phyloP scores from a whole-genome alignment of 371 early-diverging fungal species.

The Rhizopus microsporus region DNA sequence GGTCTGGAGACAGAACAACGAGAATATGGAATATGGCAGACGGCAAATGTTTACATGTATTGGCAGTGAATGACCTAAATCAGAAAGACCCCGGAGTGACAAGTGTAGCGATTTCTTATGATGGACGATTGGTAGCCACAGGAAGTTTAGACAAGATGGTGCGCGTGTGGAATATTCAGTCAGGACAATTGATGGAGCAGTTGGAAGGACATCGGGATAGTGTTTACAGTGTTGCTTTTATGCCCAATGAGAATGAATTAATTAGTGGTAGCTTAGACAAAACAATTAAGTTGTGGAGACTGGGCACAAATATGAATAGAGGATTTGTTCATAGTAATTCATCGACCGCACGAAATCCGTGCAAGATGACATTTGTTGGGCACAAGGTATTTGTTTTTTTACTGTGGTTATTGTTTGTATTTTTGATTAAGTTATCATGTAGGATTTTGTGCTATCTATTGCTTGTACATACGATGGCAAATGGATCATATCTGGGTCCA shows the following conservation, averaged over 20 bases:
- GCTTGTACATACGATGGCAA: slow-evolving; percentile 90
- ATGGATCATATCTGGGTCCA: slow-evolving; percentile 94
- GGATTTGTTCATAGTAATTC: slow-evolving; percentile 31
- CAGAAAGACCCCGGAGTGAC: slow-evolving; percentile 94
- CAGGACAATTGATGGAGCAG: slow-evolving; percentile 84
- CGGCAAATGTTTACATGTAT: slow-evolving; percentile 70
- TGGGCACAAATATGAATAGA: slow-evolving; percentile 46
- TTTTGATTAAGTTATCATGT: slow-evolving; percentile 3
- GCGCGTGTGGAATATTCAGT: slow-evolving; percentile 90
- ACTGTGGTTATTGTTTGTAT: slow-evolving; percentile 41
- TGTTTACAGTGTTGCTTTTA: slow-evolving; percentile 95
- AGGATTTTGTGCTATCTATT: slow-evolving; percentile 97
- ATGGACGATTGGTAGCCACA: slow-evolving; percentile 78
- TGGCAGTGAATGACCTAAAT: slow-evolving; percentile 80
- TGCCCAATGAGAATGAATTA: slow-evolving; percentile 89
- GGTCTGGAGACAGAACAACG: slow-evolving; percentile 93
- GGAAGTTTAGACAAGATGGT: slow-evolving; percentile 94
- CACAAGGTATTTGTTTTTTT: background rate
- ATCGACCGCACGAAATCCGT: no score
- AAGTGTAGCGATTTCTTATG: slow-evolving; percentile 88
- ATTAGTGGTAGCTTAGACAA: slow-evolving; percentile 97
- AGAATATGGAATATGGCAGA: slow-evolving; percentile 86
- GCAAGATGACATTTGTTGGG: background rate
- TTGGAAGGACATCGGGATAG: slow-evolving; percentile 97
- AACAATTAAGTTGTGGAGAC: slow-evolving; percentile 93